Conservation (phyloP, 352 stramenopile genomes). For the Phytophthora uliginosa region DNA sequence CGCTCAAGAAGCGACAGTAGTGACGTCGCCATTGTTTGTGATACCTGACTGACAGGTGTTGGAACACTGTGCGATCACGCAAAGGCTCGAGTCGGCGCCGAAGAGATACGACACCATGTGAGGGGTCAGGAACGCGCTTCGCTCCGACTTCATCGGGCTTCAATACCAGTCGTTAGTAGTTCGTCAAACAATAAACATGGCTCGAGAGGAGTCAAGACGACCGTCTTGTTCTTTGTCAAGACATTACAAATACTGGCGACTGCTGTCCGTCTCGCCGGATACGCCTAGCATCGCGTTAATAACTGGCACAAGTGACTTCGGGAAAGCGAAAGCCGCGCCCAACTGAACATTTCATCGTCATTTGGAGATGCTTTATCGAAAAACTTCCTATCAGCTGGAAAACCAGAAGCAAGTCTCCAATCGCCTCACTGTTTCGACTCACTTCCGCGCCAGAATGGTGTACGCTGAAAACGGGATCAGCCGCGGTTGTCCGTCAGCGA, state of each 20-base stretch:
- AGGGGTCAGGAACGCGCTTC: not conserved
- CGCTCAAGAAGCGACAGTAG: not conserved
- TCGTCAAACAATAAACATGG: constrained; percentile 8
- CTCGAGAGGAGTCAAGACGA: not conserved
- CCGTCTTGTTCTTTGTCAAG: constrained; percentile 16
- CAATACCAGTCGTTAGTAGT: not conserved
- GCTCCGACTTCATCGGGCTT: constrained; percentile 10
- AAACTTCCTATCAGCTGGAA: not conserved
- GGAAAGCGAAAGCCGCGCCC: constrained; percentile 8
- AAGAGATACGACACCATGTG: not conserved
- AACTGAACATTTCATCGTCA: constrained; percentile 24
- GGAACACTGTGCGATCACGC: constrained; percentile 3
- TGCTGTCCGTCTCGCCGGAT: not conserved
- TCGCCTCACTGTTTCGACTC: constrained; percentile 3
- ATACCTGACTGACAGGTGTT: constrained; percentile 11
- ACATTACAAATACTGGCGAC: constrained; percentile 20
- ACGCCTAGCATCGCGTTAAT: not conserved
- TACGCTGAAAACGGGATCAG: constrained; percentile 40
- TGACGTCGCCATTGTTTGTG: constrained; percentile 9
- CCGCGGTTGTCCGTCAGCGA: constrained; percentile 27
- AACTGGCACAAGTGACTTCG: constrained; percentile 8
- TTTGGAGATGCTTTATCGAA: constrained; percentile 14
- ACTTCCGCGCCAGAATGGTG: constrained; percentile 42
- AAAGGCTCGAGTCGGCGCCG: not conserved
- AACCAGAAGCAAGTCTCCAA: not conserved